Percentiles rank a stretch among this genome's conserved stretches.
phyloP scores from a whole-genome alignment of 164 flowering plant species.

The Malania oleifera region DNA sequence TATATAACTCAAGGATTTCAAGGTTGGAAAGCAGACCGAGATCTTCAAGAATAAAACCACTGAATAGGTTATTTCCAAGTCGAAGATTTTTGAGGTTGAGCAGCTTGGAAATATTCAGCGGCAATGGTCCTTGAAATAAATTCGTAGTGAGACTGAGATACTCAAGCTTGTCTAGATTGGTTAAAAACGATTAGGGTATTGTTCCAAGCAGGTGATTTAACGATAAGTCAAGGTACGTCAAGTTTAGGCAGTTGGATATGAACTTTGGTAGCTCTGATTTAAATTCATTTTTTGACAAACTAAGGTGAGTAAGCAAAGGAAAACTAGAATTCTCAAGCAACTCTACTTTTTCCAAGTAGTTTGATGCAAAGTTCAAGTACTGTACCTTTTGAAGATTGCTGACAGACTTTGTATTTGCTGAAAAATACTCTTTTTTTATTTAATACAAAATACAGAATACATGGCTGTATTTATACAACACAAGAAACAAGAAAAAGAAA shows the following conservation, averaged over 20 bases:
- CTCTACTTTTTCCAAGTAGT: slow-evolving; percentile 31
- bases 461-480: too few species aligned
- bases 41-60: slow-evolving; percentile 31
- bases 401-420: too few species aligned
- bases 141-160: slow-evolving; percentile 30
- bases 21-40: slow-evolving; percentile 30
- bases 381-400: slow-evolving; percentile 36
- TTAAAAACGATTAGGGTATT: slow-evolving; percentile 36
- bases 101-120: slow-evolving; percentile 37
- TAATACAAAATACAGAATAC: too few species aligned
- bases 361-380: slow-evolving; percentile 39
- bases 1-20: slow-evolving; percentile 25
- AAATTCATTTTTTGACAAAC: slow-evolving; percentile 27
- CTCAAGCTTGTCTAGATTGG: slow-evolving; percentile 37
- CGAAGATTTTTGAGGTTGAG: slow-evolving; percentile 33
- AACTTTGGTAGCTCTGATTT: slow-evolving; percentile 32
- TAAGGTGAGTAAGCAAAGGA: slow-evolving; percentile 31
- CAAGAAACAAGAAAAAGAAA: too few species aligned
- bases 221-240: slow-evolving; percentile 51
- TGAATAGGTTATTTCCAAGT: slow-evolving; percentile 23
- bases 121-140: slow-evolving; percentile 34
- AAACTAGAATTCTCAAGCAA: slow-evolving; percentile 40
- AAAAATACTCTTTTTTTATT: too few species aligned
- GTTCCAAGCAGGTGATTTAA: slow-evolving; percentile 26
- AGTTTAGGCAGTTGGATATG: slow-evolving; percentile 26